phyloP scores from a whole-genome alignment of 116 monocot species.

The Phalaenopsis hybrid region DNA sequence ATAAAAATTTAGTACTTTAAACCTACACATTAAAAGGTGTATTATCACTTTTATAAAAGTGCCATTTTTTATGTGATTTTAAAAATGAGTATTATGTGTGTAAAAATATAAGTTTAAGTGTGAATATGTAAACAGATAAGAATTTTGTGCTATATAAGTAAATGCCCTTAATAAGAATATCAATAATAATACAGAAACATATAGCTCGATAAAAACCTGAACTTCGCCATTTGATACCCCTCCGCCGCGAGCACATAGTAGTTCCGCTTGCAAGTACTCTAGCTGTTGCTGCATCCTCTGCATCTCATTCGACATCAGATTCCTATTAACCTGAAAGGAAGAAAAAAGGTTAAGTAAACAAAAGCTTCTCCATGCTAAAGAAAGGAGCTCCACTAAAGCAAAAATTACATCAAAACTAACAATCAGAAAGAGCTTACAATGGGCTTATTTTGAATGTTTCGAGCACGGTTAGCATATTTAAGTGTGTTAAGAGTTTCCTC shows the following conservation, averaged over 20 bases:
- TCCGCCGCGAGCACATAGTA: conserved; percentile 61
- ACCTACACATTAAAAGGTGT: neutral
- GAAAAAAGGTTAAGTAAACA: neutral
- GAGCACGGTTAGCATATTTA: conserved; percentile 99
- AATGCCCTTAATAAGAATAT: too few relatives aligned
- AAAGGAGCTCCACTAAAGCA: neutral
- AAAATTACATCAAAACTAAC: conserved; percentile 3
- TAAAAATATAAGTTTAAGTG: too few relatives aligned
- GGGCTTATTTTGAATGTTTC: conserved; percentile 88
- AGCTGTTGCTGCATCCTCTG: conserved; percentile 91
- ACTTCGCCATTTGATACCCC: conserved; percentile 58
- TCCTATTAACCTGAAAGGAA: conserved; percentile 75
- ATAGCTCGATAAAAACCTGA: conserved; percentile 35
- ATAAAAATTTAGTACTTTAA: too few relatives aligned
- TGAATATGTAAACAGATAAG: too few relatives aligned
- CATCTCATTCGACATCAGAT: conserved; percentile 87
- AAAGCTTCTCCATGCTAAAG: neutral
- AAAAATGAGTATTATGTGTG: too few relatives aligned
- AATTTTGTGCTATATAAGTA: too few relatives aligned
- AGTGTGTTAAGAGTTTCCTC: conserved; percentile 97
- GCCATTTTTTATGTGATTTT: too few relatives aligned
- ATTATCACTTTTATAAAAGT: too few relatives aligned
- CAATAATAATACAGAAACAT: neutral
- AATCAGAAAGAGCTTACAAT: conserved; percentile 35
- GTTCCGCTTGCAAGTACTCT: conserved; percentile 91